These are phyloP conservation scores for Beauveria medogensis DNA, from an alignment of 2,329 filamentous ascomycete genomes.

Conservation along the genomic window DNA sequence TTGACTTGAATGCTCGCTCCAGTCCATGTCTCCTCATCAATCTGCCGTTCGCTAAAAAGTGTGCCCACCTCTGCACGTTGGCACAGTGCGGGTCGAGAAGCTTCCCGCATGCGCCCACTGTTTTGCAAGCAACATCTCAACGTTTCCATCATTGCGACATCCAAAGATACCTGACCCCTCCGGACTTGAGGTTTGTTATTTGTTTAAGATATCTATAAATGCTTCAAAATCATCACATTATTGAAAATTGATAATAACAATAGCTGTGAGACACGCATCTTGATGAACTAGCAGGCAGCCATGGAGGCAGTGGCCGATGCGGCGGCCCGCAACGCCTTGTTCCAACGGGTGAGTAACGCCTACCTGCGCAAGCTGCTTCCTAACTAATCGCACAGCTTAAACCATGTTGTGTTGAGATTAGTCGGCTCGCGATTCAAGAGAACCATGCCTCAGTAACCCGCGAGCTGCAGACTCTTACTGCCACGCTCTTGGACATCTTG, in stretches of 20 bases:
- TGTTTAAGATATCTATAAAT: background rate
- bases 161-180: too few relatives aligned
- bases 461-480: conserved; percentile 37
- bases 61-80: too few relatives aligned
- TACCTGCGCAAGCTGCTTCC: background rate
- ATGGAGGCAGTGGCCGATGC: conserved; percentile 20
- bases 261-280: background rate
- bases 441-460: conserved; percentile 33
- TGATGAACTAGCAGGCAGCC: conserved; percentile 11
- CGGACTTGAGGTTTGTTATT: too few relatives aligned
- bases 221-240: background rate
- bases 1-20: too few relatives aligned
- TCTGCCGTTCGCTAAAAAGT: too few relatives aligned
- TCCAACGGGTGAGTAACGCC: conserved; percentile 21
- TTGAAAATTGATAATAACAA: background rate
- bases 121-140: background rate
- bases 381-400: conserved; percentile 41
- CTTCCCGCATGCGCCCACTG: background rate
- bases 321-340: conserved; percentile 23
- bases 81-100: conserved; percentile 10
- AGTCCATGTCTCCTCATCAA: too few relatives aligned
- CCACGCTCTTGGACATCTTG: conserved; percentile 39
- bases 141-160: background rate
- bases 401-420: conserved; percentile 53
- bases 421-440: conserved; percentile 45